Conservation (phyloP, 1,284 basidiomycete genomes). For the Pulchroboletus neoregius region DNA sequence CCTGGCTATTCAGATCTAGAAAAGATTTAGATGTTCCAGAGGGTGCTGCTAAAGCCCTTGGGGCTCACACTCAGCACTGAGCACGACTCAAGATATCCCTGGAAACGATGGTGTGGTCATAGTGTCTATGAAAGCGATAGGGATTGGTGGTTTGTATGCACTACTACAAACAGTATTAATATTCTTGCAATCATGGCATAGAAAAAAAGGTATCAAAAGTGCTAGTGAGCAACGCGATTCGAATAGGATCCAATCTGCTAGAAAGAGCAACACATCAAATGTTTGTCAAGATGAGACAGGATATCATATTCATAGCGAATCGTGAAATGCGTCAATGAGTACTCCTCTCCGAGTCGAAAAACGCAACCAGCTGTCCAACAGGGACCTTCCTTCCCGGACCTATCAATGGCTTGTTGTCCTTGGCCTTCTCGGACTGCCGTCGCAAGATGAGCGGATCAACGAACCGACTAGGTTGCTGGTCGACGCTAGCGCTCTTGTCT, state of each 20-base stretch:
- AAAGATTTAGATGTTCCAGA: too few relatives aligned
- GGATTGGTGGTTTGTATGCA: neutral
- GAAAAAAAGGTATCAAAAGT: neutral
- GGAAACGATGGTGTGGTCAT: too few relatives aligned
- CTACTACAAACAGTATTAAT: constrained; percentile 9
- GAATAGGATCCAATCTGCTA: neutral
- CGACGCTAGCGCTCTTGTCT: constrained; percentile 12
- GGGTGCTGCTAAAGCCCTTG: too few relatives aligned
- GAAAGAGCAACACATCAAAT: neutral
- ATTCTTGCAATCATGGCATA: neutral
- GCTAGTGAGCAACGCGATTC: neutral
- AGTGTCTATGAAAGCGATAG: neutral
- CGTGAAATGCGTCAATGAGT: constrained; percentile 4
- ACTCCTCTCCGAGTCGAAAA: constrained; percentile 66
- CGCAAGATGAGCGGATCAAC: constrained; percentile 70
- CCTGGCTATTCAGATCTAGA: too few relatives aligned
- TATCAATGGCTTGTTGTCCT: constrained; percentile 32
- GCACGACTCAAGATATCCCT: too few relatives aligned
- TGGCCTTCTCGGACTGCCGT: constrained; percentile 50
- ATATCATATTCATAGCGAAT: neutral
- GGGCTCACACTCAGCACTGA: too few relatives aligned
- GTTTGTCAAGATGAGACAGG: neutral
- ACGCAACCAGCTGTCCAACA: constrained; percentile 74
- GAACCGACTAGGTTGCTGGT: constrained; percentile 38
- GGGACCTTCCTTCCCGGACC: constrained; percentile 54